Evolutionary conservation across 441 rosid species (phyloP).

Genomic region (Gossypium trilobum): DNA sequence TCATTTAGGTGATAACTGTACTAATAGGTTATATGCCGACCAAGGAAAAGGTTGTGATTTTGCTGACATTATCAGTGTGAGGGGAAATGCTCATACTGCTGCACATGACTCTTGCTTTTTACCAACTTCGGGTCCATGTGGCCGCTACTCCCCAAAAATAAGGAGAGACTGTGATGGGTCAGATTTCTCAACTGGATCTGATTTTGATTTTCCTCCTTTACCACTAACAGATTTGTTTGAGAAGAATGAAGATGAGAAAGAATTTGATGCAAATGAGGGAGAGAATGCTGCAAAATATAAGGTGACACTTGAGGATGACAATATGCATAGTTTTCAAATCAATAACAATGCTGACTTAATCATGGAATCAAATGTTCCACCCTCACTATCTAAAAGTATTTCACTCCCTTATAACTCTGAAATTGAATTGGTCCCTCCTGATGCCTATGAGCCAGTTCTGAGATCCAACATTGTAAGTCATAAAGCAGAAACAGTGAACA

Average conservation of each 20-base stretch:
- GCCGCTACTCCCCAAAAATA: slow-evolving; percentile 30
- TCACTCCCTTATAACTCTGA: slow-evolving; percentile 33
- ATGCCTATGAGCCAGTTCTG: slow-evolving; percentile 30
- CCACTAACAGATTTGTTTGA: slow-evolving; percentile 69
- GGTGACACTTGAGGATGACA: slow-evolving; percentile 34
- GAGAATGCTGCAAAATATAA: slow-evolving; percentile 26
- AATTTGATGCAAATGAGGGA: slow-evolving; percentile 23
- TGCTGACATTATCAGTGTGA: slow-evolving; percentile 48
- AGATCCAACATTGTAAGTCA: slow-evolving; percentile 26
- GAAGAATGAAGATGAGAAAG: slow-evolving; percentile 35
- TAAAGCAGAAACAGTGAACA: slow-evolving; percentile 37
- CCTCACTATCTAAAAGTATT: slow-evolving; percentile 30
- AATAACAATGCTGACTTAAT: slow-evolving; percentile 62
- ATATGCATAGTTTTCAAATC: slow-evolving; percentile 65
- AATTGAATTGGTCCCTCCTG: slow-evolving; percentile 45
- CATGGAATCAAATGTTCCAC: slow-evolving; percentile 49
- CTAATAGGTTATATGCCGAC: slow-evolving; percentile 37
- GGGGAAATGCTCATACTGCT: slow-evolving; percentile 50
- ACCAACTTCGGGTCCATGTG: slow-evolving; percentile 38
- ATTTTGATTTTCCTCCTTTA: slow-evolving; percentile 56
- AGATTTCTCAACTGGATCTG: slow-evolving; percentile 32
- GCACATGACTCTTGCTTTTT: slow-evolving; percentile 43
- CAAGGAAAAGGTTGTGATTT: slow-evolving; percentile 58
- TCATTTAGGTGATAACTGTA: slow-evolving; percentile 50
- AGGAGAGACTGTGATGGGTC: slow-evolving; percentile 32